Percentiles rank a stretch among this genome's conserved stretches.
phyloP scores from a whole-genome alignment of 1,284 basidiomycete genomes.

The Fistulina hepatica region DNA sequence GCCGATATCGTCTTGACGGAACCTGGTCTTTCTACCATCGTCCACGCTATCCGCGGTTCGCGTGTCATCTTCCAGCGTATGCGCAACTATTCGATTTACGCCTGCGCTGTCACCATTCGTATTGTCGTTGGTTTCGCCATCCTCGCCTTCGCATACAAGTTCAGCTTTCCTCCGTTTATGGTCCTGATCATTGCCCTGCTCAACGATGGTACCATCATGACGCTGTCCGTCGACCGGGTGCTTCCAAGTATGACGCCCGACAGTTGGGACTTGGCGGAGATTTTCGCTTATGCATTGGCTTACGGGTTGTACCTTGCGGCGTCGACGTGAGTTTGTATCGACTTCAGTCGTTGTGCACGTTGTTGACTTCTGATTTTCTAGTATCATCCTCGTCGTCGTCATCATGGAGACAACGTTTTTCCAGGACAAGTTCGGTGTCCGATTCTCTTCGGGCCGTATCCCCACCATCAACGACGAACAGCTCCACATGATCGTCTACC shows the following conservation, averaged over 20 bases:
- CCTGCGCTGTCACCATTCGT: conserved; percentile 90
- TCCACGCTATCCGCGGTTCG: conserved; percentile 88
- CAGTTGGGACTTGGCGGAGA: conserved; percentile 92
- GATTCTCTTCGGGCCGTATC: conserved; percentile 43
- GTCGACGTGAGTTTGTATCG: conserved; percentile 76
- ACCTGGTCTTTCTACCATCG: conserved; percentile 89
- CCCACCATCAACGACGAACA: conserved; percentile 61
- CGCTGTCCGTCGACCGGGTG: conserved; percentile 91
- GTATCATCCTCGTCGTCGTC: conserved; percentile 69
- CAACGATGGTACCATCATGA: conserved; percentile 98
- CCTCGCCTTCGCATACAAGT: conserved; percentile 89
- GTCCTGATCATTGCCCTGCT: conserved; percentile 91
- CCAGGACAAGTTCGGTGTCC: conserved; percentile 73
- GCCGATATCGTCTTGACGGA: conserved; percentile 91
- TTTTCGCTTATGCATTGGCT: conserved; percentile 88
- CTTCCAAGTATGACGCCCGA: conserved; percentile 84
- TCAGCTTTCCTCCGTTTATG: conserved; percentile 99
- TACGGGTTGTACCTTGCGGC: conserved; percentile 89
- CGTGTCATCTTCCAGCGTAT: conserved; percentile 95
- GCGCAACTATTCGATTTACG: conserved; percentile 89
- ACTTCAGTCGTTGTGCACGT: conserved; percentile 3
- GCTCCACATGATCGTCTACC: conserved; percentile 72
- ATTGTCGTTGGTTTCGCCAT: conserved; percentile 95
- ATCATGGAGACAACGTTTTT: conserved; percentile 86
- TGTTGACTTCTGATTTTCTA: conserved; percentile 23